phyloP scores from a whole-genome alignment of 202 grass and related monocot genomes.

The Setaria italica region DNA sequence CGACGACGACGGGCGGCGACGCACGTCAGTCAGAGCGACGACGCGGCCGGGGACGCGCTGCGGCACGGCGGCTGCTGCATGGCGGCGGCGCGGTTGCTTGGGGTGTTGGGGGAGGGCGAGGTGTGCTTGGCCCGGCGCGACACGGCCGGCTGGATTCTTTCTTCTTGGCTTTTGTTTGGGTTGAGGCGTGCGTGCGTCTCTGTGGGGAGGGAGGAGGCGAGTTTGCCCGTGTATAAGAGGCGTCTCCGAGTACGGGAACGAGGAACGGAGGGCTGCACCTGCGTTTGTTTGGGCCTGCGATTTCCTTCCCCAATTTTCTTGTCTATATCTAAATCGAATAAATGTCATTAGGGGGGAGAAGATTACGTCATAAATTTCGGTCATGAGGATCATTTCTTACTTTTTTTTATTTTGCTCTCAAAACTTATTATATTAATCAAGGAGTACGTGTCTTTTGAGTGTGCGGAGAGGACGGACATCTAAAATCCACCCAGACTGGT shows the following conservation, averaged over 20 bases:
- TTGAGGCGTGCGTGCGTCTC: neutral
- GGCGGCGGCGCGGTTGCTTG: neutral
- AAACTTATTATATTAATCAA: no score
- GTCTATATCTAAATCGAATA: neutral
- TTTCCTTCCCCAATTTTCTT: neutral
- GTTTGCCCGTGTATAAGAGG: neutral
- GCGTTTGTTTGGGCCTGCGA: neutral
- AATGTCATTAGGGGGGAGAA: neutral
- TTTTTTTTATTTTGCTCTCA: neutral
- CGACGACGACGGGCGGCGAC: slow-evolving; percentile 23
- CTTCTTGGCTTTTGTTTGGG: neutral
- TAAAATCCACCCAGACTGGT: no score
- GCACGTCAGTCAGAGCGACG: slow-evolving; percentile 21
- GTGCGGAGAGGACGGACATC: no score
- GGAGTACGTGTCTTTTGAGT: no score
- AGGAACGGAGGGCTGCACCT: no score
- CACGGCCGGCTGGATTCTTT: neutral
- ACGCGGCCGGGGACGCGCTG: slow-evolving; percentile 9
- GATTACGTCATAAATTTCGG: neutral
- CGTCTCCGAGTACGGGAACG: neutral
- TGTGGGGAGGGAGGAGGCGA: neutral
- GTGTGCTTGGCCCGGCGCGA: neutral
- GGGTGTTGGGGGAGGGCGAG: neutral
- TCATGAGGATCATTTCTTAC: neutral
- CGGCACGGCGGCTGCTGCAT: slow-evolving; percentile 39